Evolutionary conservation across 768 basidiomycete genomes (phyloP), one percentile per base, ranked within the genome.

Genomic region (Pleurotus platypus): DNA sequence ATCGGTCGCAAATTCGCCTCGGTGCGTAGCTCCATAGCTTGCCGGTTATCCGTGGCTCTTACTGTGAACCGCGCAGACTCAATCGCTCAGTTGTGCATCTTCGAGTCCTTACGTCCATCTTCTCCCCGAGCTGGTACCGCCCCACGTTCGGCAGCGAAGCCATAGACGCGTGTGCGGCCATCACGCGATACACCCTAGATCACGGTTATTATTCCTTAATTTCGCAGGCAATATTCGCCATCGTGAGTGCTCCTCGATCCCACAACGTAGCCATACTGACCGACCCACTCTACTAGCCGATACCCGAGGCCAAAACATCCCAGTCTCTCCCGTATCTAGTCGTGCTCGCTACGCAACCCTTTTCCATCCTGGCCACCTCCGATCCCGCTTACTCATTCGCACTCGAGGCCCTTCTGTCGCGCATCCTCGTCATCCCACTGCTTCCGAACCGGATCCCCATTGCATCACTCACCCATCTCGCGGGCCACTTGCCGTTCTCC

Each of bases 371-470:
- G 64, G 45, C 60, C 1, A 37, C 61, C 62, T 66, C 1, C 53
- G 63, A 45, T 75, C 72, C 61, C 24, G 68, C 5, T 62, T 54
- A 30, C 39, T 6, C 9, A 59, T 58, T 67, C 22, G 50, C 75
- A 43, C 64, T 87, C 13, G 60, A 69, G 26, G 64, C 69, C 15
- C 63, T 89, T 26, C 61, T 90, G 54, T 65, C 73, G 13, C 69
- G 74, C 59, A 82, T 95, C 55, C 75, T 96, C 57, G 79, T 86
- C 1, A 75, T 95, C 43, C 89, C 90, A 0, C 72, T 92, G 0
- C 78, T 98, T 0, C 92, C 92, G 1, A 88, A 90, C 68, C 87
- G 84, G 6, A 74, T 89, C 46, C 88, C 83, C 37, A 74, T 86
- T 18, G 68, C 72, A 0, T 78, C 83, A 20, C 78, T 96, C 37